Evolutionary conservation across 495 filamentous ascomycete species (phyloP).

Genomic region (Hypomontagnella monticulosa): DNA sequence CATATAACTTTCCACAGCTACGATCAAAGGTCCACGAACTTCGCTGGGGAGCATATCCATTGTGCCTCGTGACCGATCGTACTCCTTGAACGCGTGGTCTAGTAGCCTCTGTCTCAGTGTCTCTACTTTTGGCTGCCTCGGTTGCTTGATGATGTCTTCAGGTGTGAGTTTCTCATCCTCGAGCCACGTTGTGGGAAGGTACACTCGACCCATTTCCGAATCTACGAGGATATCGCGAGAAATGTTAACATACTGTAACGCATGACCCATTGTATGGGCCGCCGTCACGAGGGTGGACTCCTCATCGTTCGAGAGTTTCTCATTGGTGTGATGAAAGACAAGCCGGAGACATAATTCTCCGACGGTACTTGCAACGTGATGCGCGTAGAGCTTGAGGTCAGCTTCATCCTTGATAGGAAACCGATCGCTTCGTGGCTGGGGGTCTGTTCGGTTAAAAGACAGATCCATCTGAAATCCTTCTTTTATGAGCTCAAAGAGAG

Average conservation of each 20-base stretch:
- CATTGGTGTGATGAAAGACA: constrained; percentile 62
- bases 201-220: constrained; percentile 67
- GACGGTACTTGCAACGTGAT: constrained; percentile 72
- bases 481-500: constrained; percentile 65
- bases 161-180: constrained; percentile 62
- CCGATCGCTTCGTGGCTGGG: not conserved
- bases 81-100: constrained; percentile 63
- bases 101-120: constrained; percentile 62
- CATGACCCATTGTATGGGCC: constrained; percentile 70
- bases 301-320: constrained; percentile 33
- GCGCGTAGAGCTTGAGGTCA: constrained; percentile 66
- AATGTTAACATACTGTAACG: constrained; percentile 77
- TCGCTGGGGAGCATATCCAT: constrained; percentile 67
- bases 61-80: constrained; percentile 56
- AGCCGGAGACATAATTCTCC: constrained; percentile 71
- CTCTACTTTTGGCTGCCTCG: constrained; percentile 53
- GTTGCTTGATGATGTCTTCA: constrained; percentile 59
- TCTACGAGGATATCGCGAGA: constrained; percentile 73
- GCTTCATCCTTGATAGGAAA: constrained; percentile 65
- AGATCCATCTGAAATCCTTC: constrained; percentile 72
- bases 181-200: constrained; percentile 70
- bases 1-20: constrained; percentile 78
- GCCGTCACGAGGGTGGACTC: constrained; percentile 52
- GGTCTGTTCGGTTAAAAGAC: constrained; percentile 48
- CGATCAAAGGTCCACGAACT: constrained; percentile 67